Conservation (phyloP, 257 asterid species). For the Solanum rostratum region DNA sequence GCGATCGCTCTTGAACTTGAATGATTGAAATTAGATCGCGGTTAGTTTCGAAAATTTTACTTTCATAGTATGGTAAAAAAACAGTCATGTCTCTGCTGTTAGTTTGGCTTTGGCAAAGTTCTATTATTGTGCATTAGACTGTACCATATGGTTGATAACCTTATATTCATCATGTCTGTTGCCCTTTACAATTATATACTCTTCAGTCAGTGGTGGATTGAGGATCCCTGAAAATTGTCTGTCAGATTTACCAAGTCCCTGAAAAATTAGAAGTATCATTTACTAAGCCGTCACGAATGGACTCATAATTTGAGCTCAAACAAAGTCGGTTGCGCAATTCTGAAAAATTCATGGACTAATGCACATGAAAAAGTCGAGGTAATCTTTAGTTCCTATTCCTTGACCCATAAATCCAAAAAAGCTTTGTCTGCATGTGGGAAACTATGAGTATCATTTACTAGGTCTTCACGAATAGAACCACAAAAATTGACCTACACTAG, state of each 20-base stretch:
- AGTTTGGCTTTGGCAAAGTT: background rate
- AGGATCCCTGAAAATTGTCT: background rate
- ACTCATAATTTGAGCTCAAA: too few relatives aligned
- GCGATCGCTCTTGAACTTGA: background rate
- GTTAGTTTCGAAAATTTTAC: background rate
- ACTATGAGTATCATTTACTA: background rate
- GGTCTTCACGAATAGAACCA: accelerated
- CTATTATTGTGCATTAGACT: background rate
- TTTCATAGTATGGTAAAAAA: background rate
- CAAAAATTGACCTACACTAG: background rate
- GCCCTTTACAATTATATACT: background rate
- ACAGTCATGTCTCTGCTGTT: background rate
- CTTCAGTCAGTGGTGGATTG: background rate
- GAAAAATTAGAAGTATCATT: too few relatives aligned
- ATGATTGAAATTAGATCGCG: background rate
- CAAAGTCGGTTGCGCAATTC: too few relatives aligned
- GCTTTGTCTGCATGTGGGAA: background rate
- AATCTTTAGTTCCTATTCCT: too few relatives aligned
- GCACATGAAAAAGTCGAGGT: too few relatives aligned
- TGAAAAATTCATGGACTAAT: too few relatives aligned
- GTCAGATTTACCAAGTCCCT: background rate
- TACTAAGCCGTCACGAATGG: too few relatives aligned
- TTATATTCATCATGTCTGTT: background rate
- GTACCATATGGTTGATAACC: background rate
- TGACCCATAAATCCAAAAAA: too few relatives aligned